phyloP scores from a whole-genome alignment of 1,284 basidiomycete species.

The Irpex sp. region DNA sequence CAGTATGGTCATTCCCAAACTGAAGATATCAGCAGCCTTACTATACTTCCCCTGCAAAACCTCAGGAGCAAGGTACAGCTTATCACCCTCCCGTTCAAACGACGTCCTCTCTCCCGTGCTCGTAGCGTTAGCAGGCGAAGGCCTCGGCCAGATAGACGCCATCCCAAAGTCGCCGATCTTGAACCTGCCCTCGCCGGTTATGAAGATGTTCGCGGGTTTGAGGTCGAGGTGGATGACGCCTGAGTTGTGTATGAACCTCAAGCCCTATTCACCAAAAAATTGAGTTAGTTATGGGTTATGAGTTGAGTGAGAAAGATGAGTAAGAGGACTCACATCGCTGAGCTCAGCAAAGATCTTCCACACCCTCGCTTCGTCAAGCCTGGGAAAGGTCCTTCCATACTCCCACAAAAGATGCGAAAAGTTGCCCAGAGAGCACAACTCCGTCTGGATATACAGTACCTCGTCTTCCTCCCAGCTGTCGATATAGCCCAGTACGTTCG shows the following conservation, averaged over 20 bases:
- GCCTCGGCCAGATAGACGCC: conserved; percentile 83
- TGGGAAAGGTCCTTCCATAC: conserved; percentile 82
- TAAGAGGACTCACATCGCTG: conserved; percentile 64
- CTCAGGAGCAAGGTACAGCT: conserved; percentile 98
- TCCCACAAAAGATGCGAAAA: conserved; percentile 91
- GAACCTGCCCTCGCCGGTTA: conserved; percentile 86
- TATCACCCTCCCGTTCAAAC: conserved; percentile 95
- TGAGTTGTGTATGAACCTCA: conserved; percentile 86
- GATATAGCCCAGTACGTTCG: conserved; percentile 86
- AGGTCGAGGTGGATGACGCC: conserved; percentile 95
- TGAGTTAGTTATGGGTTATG: too few species aligned
- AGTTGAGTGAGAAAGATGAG: too few species aligned
- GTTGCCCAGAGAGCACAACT: conserved; percentile 92
- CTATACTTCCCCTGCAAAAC: conserved; percentile 90
- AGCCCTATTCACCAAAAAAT: conserved; percentile 48
- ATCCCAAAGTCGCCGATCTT: conserved; percentile 99
- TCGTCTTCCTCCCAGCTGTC: conserved; percentile 98
- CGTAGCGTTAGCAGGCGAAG: conserved; percentile 29
- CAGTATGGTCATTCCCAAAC: conserved; percentile 92
- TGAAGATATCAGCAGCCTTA: conserved; percentile 95
- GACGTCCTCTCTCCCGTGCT: conserved; percentile 40
- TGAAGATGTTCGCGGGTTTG: conserved; percentile 97
- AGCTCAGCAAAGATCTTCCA: conserved; percentile 98
- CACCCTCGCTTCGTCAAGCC: conserved; percentile 88
- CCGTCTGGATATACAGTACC: conserved; percentile 89